Percentiles rank a stretch among this genome's conserved stretches.
Evolutionary conservation across 129 eudicot genomes (phyloP).

Genomic region (Flaveria linearis): DNA sequence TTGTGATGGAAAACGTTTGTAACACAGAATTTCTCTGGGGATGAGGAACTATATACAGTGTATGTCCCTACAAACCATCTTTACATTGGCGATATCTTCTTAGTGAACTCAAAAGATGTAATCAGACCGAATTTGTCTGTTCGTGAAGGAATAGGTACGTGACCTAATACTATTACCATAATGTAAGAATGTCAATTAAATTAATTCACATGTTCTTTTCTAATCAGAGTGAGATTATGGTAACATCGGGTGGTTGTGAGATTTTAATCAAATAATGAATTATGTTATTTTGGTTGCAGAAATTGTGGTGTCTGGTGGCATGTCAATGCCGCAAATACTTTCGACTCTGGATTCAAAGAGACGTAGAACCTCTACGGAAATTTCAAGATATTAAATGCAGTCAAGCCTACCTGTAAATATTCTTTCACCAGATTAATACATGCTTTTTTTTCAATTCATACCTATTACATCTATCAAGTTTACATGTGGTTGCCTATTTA

Average conservation of each 20-base stretch:
- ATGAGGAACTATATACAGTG: constrained; percentile 75
- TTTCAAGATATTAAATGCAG: constrained; percentile 33
- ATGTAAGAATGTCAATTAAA: not conserved
- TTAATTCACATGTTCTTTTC: not conserved
- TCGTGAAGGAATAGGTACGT: constrained; percentile 87
- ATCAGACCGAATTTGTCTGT: constrained; percentile 81
- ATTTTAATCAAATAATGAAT: not conserved
- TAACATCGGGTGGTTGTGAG: not conserved
- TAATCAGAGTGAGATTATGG: not conserved
- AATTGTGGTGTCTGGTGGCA: constrained; percentile 95
- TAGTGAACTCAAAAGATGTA: constrained; percentile 72
- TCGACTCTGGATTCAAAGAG: constrained; percentile 71
- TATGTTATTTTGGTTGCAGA: constrained; percentile 53
- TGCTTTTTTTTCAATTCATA: not conserved
- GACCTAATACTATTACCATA: not conserved
- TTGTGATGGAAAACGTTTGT: constrained; percentile 3
- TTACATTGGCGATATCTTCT: constrained; percentile 75
- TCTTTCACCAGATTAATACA: not conserved
- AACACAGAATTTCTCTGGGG: constrained; percentile 59
- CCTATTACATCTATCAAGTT: not conserved
- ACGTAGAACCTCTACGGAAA: constrained; percentile 44
- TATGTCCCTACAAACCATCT: constrained; percentile 91
- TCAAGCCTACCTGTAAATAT: constrained; percentile 6
- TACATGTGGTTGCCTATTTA: not conserved
- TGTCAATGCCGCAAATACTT: constrained; percentile 94